Evolutionary conservation across 2,329 filamentous ascomycete species (phyloP), one percentile per base, ranked within the genome.

Genomic region (Pseudogymnoascus verrucosus): DNA sequence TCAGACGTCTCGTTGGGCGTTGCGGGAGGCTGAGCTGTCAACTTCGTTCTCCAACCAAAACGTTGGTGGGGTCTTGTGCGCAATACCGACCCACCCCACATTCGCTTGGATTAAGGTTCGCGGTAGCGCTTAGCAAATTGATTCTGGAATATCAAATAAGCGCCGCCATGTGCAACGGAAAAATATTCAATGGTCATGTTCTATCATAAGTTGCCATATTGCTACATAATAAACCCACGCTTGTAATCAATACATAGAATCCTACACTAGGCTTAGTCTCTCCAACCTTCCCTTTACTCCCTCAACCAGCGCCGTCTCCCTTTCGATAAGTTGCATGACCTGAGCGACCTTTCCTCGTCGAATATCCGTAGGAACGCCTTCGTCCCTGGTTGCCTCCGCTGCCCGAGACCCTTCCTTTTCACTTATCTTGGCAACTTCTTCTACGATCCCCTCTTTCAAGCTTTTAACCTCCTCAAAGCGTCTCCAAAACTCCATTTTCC

Each of bases 241-340:
- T 57, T 21, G 34, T 57, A 57, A 57, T 34, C 51, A 34, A 34
- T 10, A 57, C 51, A 57, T 34, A 57, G 5, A 16, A 57, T 57
- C 51, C 28, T 60, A 63, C 34, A 57, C 63, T 12, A 73, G 64
- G 47, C 66, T 77, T 62, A 90, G 75, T 66, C 79, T 82, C 72
- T 87, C 84, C 66, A 91, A 74, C 64, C 87, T 79, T 64, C 79
- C 79, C 68, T 82, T 85, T 21, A 89, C 82, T 21, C 84, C 87
- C 68, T 90, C 87, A 5, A 90, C 84, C 69, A 90, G 74, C 4
- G 86, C 86, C 57, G 83, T 83, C 75, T 91, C 87, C 28, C 88
- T 78, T 64, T 88, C 85, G 67, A 91, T 75, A 65, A 89, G 74
- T 28, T 76, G 76, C 74, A 84, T 84, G 21, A 90, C 84, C 71